These are phyloP conservation scores for Oropetium thomaeum DNA, from an alignment of 176 grass and related monocot species.

Conservation along the genomic window DNA sequence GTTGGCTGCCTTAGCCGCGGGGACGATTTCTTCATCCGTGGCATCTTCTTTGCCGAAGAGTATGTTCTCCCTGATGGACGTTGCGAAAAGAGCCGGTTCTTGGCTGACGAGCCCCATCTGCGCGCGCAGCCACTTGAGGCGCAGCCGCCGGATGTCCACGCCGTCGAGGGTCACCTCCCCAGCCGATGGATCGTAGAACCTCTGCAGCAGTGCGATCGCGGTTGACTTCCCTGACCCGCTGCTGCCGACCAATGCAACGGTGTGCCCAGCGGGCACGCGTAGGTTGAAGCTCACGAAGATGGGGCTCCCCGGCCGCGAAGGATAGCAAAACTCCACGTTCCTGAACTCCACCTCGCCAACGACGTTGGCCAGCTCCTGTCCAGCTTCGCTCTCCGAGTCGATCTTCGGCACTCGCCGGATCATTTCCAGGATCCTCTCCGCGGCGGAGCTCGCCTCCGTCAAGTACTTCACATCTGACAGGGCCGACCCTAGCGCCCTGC, in stretches of 20 bases:
- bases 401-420: slow-evolving; percentile 81
- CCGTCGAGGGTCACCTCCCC: slow-evolving; percentile 74
- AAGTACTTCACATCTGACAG: slow-evolving; percentile 87
- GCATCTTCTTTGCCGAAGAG: slow-evolving; percentile 94
- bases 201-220: slow-evolving; percentile 78
- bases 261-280: slow-evolving; percentile 66
- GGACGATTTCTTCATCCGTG: slow-evolving; percentile 65
- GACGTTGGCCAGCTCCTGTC: slow-evolving; percentile 58
- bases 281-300: slow-evolving; percentile 79
- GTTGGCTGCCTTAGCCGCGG: slow-evolving; percentile 73
- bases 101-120: slow-evolving; percentile 96
- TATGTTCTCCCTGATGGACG: slow-evolving; percentile 88
- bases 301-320: slow-evolving; percentile 73
- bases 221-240: slow-evolving; percentile 94
- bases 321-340: slow-evolving; percentile 74
- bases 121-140: slow-evolving; percentile 85
- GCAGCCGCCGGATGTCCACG: slow-evolving; percentile 63
- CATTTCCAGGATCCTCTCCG: slow-evolving; percentile 62
- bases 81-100: slow-evolving; percentile 93
- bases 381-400: slow-evolving; percentile 66
- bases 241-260: slow-evolving; percentile 75
- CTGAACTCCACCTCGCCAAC: slow-evolving; percentile 78
- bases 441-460: slow-evolving; percentile 77
- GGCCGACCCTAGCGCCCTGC: slow-evolving; percentile 75
- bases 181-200: slow-evolving; percentile 79